Evolutionary conservation across 441 rosid species (phyloP).

Genomic region (Codiaeum variegatum): DNA sequence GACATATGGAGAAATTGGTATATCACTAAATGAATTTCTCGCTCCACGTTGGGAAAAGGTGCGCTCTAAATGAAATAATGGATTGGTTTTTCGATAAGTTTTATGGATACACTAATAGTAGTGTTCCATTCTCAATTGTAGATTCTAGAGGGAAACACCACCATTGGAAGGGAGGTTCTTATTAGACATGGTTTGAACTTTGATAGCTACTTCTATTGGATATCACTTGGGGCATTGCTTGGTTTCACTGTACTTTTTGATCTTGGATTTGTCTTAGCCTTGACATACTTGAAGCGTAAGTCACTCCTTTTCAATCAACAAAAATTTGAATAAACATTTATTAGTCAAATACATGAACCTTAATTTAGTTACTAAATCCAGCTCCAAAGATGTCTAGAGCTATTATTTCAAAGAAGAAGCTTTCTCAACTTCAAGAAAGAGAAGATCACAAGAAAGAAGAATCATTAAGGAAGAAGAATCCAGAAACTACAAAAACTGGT

Average conservation of each 20-base stretch:
- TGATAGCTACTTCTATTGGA: slow-evolving; percentile 51
- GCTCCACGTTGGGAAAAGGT: slow-evolving; percentile 66
- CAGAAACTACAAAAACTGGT: slow-evolving; percentile 22
- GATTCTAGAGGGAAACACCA: slow-evolving; percentile 19
- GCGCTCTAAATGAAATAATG: neutral
- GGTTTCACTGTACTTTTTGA: slow-evolving; percentile 55
- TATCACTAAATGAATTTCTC: slow-evolving; percentile 59
- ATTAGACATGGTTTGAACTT: slow-evolving; percentile 53
- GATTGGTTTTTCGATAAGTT: neutral
- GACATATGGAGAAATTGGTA: slow-evolving; percentile 68
- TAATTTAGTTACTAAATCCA: slow-evolving; percentile 21
- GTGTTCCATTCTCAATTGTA: no score
- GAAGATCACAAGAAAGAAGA: slow-evolving; percentile 10
- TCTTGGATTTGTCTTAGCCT: slow-evolving; percentile 47
- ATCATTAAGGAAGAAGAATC: no score
- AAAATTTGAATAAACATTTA: no score
- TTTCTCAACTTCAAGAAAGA: slow-evolving; percentile 27
- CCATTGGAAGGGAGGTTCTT: slow-evolving; percentile 42
- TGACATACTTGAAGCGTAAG: slow-evolving; percentile 48
- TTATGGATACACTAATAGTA: neutral
- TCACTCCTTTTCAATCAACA: no score
- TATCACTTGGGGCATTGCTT: slow-evolving; percentile 46
- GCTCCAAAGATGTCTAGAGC: slow-evolving; percentile 55
- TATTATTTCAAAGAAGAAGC: slow-evolving; percentile 39
- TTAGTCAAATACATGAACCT: no score